Conservation (phyloP, 2,329 filamentous ascomycete genomes). For the Aspergillus piperis region DNA sequence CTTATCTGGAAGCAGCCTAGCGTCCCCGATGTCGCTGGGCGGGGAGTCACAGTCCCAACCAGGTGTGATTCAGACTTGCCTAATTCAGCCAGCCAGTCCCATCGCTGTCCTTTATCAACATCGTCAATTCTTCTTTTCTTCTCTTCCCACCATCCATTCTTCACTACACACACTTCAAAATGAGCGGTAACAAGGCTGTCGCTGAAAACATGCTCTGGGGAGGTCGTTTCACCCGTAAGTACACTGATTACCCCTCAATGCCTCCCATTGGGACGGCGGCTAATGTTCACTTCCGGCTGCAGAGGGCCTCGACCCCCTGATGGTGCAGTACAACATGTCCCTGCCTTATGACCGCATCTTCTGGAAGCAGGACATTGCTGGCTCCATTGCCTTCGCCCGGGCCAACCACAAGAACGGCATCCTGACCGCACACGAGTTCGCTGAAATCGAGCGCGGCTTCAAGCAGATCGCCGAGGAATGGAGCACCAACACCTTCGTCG, state of each 20-base stretch:
- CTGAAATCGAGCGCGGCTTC: conserved; percentile 72
- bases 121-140: neutral
- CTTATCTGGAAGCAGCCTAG: conserved; percentile 8
- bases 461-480: conserved; percentile 54
- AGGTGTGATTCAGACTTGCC: conserved; percentile 7
- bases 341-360: conserved; percentile 77
- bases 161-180: conserved; percentile 23
- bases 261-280: conserved; percentile 19
- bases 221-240: conserved; percentile 60
- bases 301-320: conserved; percentile 82
- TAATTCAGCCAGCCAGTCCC: conserved; percentile 8
- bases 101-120: neutral
- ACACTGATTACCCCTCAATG: conserved; percentile 9
- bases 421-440: conserved; percentile 71
- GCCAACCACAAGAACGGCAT: conserved; percentile 77
- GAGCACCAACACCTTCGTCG: conserved; percentile 40
- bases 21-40: conserved; percentile 17
- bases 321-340: conserved; percentile 81
- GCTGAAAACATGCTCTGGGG: conserved; percentile 61
- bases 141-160: conserved; percentile 11
- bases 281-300: conserved; percentile 21
- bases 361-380: conserved; percentile 77
- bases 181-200: conserved; percentile 40
- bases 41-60: neutral
- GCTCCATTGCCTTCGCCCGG: conserved; percentile 77